Base-by-base conservation (phyloP, 2,329 filamentous ascomycete genomes). In the Aspergillus jensenii region DNA sequence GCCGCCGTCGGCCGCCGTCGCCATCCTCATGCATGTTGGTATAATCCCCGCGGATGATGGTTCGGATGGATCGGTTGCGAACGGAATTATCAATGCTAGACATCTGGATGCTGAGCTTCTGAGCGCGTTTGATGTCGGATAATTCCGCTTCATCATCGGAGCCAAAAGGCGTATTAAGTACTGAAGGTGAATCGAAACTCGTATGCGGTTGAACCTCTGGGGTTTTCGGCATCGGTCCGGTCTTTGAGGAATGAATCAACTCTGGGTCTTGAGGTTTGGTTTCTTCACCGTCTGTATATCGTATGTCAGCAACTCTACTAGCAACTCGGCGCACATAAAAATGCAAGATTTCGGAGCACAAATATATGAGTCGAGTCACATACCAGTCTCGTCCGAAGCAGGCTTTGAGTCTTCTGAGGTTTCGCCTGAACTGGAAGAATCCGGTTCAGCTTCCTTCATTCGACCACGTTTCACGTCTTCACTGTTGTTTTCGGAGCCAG, bases 41-140 rank as follows among this genome's bases (percentile, higher is more conserved):
- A 71, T 91, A 97, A 65, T 98, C 90, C 40, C 95, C 95, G 14
- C 95, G 88, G 63, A 96, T 88, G 59, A 98, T 90, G 61, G 96
- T 95, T 19, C 92, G 89, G 25, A 98, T 89, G 9, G 91, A 90
- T 39, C 95, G 88, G 71, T 93, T 89, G 1, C 87, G 87, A 2
- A 88, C 90, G 11, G 87, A 89, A 60, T 90, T 86, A 60, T 80
- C 77, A 44, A 96, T 87, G 6, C 88, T 84, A 0, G 92, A 96
- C 76, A 93, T 87, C 50, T 87, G 87, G 60, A 98, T 84, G 1
- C 87, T 84, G 49, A 99, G 83, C 62, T 89, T 90, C 74, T 98
- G 95, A 0, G 95, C 95, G 35, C 89, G 86, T 74, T 90, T 90
- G 66, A 98, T 90, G 65, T 96, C 93, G 27, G 86, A 87, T 49